phyloP scores from a whole-genome alignment of 2,329 filamentous ascomycete genomes.

The Trichoderma semiorbis region DNA sequence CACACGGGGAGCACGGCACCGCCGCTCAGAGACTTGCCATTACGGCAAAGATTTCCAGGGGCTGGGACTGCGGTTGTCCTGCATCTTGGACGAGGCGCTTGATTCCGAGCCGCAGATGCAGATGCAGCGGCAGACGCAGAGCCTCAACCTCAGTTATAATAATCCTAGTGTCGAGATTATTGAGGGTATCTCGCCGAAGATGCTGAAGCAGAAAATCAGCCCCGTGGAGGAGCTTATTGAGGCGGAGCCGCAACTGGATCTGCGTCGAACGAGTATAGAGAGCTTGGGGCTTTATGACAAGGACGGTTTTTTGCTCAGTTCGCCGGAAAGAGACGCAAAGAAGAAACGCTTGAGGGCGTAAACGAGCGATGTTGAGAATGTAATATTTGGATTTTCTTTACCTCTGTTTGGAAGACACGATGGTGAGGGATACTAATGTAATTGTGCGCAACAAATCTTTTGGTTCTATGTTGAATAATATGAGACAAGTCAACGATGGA shows the following conservation, averaged over 20 bases:
- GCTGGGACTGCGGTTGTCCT: slow-evolving; percentile 19
- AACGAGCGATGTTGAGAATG: neutral
- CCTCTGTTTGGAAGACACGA: neutral
- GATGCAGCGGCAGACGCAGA: slow-evolving; percentile 21
- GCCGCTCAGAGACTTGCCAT: slow-evolving; percentile 19
- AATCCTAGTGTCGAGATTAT: slow-evolving; percentile 17
- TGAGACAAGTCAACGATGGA: neutral
- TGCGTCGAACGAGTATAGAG: slow-evolving; percentile 32
- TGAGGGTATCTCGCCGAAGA: neutral
- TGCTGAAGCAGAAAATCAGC: slow-evolving; percentile 24
- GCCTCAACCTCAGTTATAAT: slow-evolving; percentile 24
- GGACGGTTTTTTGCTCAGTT: slow-evolving; percentile 44
- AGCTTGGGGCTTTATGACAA: slow-evolving; percentile 44
- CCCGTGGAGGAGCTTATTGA: slow-evolving; percentile 28
- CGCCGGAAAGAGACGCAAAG: slow-evolving; percentile 35
- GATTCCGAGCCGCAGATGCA: slow-evolving; percentile 14
- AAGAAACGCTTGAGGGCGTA: slow-evolving; percentile 15
- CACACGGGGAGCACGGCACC: slow-evolving; percentile 4
- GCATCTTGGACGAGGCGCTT: slow-evolving; percentile 17
- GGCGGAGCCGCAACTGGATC: slow-evolving; percentile 24
- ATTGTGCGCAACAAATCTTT: neutral
- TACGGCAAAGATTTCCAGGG: slow-evolving; percentile 31
- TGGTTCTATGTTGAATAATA: neutral
- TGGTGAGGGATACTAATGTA: neutral
- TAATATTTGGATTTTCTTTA: neutral